Evolutionary conservation across 140 eudicot species (phyloP), one percentile per base, ranked within the genome.

Genomic region (Flaveria floridana): DNA sequence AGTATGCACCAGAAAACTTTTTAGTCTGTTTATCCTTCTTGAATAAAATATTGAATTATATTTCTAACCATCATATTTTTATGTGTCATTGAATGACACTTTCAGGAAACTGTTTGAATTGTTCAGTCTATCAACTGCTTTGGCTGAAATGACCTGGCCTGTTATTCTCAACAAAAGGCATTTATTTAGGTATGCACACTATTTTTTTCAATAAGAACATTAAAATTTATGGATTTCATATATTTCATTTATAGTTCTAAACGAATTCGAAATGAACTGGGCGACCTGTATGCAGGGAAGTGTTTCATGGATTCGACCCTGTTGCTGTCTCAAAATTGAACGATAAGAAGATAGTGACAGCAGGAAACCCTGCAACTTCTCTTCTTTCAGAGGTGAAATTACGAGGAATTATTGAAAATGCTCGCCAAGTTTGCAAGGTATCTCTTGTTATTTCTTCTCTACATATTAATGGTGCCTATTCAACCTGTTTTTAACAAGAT

Each of bases 121-220:
- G 84, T 95, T 92, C 70, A 87, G 94, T 87, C 83, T 92, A 65
- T 89, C 91, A 57, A 87, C 89, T 63, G 96, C 95, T 59, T 84
- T 92, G 81, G 97, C 97, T 72, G 97, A 92, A 82, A 88, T 87
- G 63, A 75, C 97, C 66, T 92, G 97, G 97, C 97, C 97, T 15
- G 73, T 82, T 41, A 92, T 92, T 76, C 96, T 92, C 62, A 89
- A 67, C 21, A 89, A 84, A 84, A 89, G 97, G 84, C 83, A 79
- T 47, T 57, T 79, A 21, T 92, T 92, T 84, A 84, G 96, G 97
- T 91, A 87, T 10, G 58, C 50, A 68, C 30, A 6, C 69, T 18
- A 58, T 53, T 18, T 39, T 61, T 25, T 61, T 19, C 41, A 23
- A 23, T 18, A 59, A 59, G 9, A 59, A 25, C 12, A n/a, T 72